phyloP scores from a whole-genome alignment of 768 basidiomycete genomes.

The Leccinum fibrillosum region DNA sequence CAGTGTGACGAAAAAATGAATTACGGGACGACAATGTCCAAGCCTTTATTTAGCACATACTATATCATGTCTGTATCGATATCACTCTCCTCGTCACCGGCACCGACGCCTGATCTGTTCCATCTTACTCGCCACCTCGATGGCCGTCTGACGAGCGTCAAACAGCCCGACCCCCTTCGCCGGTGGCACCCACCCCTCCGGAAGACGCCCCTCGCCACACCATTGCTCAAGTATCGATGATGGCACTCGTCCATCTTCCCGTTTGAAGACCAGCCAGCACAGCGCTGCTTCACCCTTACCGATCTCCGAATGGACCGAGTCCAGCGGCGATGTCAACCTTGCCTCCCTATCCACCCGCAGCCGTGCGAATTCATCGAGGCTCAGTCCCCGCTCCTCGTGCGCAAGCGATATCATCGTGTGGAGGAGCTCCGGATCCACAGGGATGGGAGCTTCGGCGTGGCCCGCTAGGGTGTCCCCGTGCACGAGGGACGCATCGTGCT shows the following conservation, averaged over 20 bases:
- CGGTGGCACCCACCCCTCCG: conserved; percentile 52
- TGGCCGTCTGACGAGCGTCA: conserved; percentile 24
- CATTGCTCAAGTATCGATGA: conserved; percentile 40
- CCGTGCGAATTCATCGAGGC: conserved; percentile 46
- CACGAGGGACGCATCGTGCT: conserved; percentile 65
- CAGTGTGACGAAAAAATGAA: neutral
- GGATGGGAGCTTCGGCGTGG: conserved; percentile 42
- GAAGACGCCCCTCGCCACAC: conserved; percentile 58
- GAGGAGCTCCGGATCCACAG: conserved; percentile 35
- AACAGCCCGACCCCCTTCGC: conserved; percentile 25
- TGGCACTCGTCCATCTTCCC: conserved; percentile 32
- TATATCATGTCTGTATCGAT: neutral
- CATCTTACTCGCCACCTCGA: conserved; percentile 30
- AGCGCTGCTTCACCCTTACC: conserved; percentile 58
- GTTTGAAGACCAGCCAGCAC: conserved; percentile 45
- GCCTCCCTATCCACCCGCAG: conserved; percentile 47
- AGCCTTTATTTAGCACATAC: neutral
- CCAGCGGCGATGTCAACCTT: conserved; percentile 33
- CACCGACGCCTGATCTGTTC: conserved; percentile 14
- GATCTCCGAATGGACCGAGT: conserved; percentile 46
- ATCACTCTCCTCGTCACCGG: neutral
- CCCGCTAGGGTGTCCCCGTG: conserved; percentile 41
- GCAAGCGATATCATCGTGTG: conserved; percentile 27
- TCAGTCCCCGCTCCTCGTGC: conserved; percentile 34
- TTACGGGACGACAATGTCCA: neutral